Evolutionary conservation across 2,329 filamentous ascomycete genomes (phyloP), one percentile per base, ranked within the genome.

Genomic region (Verticillium longisporum): DNA sequence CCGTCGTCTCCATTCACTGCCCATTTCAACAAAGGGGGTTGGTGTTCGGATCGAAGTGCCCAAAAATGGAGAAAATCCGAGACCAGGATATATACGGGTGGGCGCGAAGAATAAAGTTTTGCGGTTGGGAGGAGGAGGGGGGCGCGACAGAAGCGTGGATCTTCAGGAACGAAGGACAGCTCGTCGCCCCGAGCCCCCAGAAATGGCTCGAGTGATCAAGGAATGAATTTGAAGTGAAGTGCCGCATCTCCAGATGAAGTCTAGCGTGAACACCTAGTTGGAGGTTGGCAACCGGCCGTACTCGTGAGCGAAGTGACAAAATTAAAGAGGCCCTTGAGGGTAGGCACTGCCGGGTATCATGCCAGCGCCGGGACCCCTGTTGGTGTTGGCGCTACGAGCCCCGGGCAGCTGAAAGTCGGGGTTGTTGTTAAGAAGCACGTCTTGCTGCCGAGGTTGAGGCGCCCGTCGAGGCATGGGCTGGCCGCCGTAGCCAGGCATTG

Each of bases 381-480:
- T 64, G 62, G 37, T 65, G 55, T 60, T 62, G 9, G 68, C 68
- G 21, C 70, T 70, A 58, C 77, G 75, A 56, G 68, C 71, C 26
- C 75, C 75, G 1, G 87, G 88, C 33, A 97, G 73, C 65, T 89
- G 83, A 75, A 97, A 97, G 73, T 97, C 92, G 0, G 93, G 92
- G 69, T 96, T 97, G 55, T 81, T 86, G 68, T 88, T 87, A 62
- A 96, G 79, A 45, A 96, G 77, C 57, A 92, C 81, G 66, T 96
- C 91, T 66, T 88, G 86, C 69, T 80, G 82, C 26, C 77, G 75
- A 31, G 79, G 79, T 60, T 76, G 70, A 31, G 61, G 59, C 60
- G 65, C 73, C 45, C 78, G 76, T 41, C 77, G 73, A 21, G 75
- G 77, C 60, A 74, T 76, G 70, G 69, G 77, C 66, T 67, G 75